Evolutionary conservation across 2,329 filamentous ascomycete species (phyloP).

Genomic region (Diaporthe vaccinii): DNA sequence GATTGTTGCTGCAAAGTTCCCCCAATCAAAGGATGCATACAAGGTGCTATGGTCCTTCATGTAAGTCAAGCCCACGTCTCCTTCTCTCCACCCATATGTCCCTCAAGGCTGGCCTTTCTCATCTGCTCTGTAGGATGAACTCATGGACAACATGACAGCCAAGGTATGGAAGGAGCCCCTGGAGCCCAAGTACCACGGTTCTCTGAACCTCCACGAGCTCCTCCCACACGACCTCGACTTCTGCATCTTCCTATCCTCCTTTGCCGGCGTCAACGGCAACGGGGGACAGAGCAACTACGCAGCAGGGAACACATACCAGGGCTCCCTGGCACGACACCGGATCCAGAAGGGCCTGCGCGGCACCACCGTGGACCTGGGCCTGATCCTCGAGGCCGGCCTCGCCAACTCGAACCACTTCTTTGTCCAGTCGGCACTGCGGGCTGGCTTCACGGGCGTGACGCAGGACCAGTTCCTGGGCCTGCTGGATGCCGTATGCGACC

Average conservation of each 20-base stretch:
- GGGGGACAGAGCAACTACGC: slow-evolving; percentile 36
- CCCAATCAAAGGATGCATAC: slow-evolving; percentile 17
- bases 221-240: slow-evolving; percentile 32
- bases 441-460: slow-evolving; percentile 27
- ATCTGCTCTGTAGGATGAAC: neutral
- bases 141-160: slow-evolving; percentile 13
- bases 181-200: slow-evolving; percentile 5
- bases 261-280: slow-evolving; percentile 32
- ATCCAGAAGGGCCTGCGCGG: slow-evolving; percentile 43
- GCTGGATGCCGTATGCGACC: slow-evolving; percentile 6
- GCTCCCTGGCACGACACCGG: slow-evolving; percentile 43
- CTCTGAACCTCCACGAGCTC: slow-evolving; percentile 5
- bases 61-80: neutral
- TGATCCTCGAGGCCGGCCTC: slow-evolving; percentile 32
- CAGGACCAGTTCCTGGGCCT: slow-evolving; percentile 32
- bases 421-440: slow-evolving; percentile 42
- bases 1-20: neutral
- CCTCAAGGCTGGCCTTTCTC: neutral
- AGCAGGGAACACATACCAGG: slow-evolving; percentile 40
- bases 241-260: slow-evolving; percentile 35
- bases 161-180: slow-evolving; percentile 3
- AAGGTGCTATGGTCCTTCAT: slow-evolving; percentile 24
- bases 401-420: slow-evolving; percentile 46
- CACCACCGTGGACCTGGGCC: slow-evolving; percentile 43
- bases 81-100: no score